Conservation (phyloP, 352 stramenopile genomes). For the Pythium coloratum region DNA sequence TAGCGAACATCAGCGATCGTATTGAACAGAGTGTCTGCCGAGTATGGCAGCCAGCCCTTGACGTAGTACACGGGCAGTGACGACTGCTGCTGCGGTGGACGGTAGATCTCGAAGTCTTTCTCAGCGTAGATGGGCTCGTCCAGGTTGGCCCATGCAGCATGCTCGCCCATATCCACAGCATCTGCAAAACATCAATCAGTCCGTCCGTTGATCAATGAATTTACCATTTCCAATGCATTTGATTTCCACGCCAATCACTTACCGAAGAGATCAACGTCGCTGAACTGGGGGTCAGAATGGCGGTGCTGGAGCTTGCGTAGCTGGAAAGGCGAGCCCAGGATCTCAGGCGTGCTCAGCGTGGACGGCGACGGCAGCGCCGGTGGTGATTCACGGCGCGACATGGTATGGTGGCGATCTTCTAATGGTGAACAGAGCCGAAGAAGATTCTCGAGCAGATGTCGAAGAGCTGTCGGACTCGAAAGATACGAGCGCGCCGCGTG, state of each 20-base stretch:
- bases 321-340: conserved; percentile 25
- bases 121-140: conserved; percentile 70
- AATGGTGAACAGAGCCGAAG: neutral
- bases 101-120: conserved; percentile 76
- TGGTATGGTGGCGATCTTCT: neutral
- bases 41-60: conserved; percentile 70
- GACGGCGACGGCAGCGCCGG: conserved; percentile 18
- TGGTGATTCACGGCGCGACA: neutral
- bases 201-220: neutral
- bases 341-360: conserved; percentile 9
- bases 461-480: neutral
- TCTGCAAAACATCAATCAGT: conserved; percentile 32
- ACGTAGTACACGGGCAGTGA: conserved; percentile 67
- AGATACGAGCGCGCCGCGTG: neutral
- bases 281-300: conserved; percentile 66
- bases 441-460: too few species aligned
- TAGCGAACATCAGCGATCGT: conserved; percentile 59
- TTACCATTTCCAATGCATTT: neutral
- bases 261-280: conserved; percentile 30
- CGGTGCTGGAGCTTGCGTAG: conserved; percentile 47
- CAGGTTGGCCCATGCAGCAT: conserved; percentile 57
- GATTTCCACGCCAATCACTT: neutral
- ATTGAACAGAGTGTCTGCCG: conserved; percentile 73
- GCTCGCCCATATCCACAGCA: conserved; percentile 66
- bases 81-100: conserved; percentile 45